Conservation (phyloP, 495 filamentous ascomycete species). For the Podospora sp. region DNA sequence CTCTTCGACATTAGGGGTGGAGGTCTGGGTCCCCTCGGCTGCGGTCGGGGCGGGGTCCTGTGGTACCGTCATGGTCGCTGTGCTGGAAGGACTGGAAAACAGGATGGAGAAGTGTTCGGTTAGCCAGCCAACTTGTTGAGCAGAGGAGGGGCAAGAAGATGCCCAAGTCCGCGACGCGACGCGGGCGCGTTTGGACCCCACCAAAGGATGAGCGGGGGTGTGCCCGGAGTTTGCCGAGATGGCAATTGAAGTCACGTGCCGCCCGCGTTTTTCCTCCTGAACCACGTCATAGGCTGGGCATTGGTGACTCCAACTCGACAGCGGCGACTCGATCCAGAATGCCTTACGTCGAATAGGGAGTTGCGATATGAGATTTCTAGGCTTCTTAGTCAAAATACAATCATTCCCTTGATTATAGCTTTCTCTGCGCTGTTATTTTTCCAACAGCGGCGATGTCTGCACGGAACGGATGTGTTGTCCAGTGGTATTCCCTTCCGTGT, state of each 20-base stretch:
- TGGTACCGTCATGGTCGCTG: slow-evolving; percentile 4
- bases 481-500: too few species aligned
- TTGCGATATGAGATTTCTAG: too few species aligned
- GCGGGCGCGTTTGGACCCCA: neutral
- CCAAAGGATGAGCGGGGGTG: neutral
- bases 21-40: neutral
- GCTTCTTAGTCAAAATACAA: too few species aligned
- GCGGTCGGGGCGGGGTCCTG: neutral
- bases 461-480: too few species aligned
- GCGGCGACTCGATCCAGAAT: too few species aligned
- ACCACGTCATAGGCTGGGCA: too few species aligned
- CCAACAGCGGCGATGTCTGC: too few species aligned
- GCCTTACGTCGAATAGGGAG: too few species aligned
- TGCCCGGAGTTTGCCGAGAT: neutral
- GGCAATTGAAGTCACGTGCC: neutral
- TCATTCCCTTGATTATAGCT: too few species aligned
- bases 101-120: neutral
- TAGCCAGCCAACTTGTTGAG: neutral
- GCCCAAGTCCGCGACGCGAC: neutral
- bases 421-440: too few species aligned
- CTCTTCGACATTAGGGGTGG: slow-evolving; percentile 31
- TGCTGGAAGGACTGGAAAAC: neutral
- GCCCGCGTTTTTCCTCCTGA: neutral
- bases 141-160: neutral
- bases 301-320: too few species aligned